Base-by-base conservation (phyloP, 1,284 basidiomycete species). In the Termitomyces sp. region DNA sequence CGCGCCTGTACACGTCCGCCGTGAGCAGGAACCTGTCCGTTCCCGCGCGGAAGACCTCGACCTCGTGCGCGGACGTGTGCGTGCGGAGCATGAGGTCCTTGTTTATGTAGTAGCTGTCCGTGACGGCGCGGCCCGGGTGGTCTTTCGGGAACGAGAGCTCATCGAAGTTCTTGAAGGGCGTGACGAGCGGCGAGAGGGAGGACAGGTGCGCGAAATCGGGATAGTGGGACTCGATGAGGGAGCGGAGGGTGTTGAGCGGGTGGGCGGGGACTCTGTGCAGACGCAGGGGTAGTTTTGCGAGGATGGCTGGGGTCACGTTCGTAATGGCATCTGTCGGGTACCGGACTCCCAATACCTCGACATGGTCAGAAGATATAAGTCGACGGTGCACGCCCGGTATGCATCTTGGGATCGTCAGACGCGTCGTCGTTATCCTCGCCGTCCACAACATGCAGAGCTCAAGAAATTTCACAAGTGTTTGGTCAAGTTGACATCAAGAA, bases 91-190 rank as follows among this genome's bases (percentile, higher is more conserved):
- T 95, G 59, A 88, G 78, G 60, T 83, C 74, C 60, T 80, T 80
- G 75, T 99, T 99, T 62, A 98, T 75, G 69, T 99, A 99, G 77
- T 99, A 99, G 62, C 89, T 93, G 73, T 99, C 97, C 24, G 91
- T 91, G 44, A 84, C 75, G 18, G 85, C 80, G 52, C 97, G 84
- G 1, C 97, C 97, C 1, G 96, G 95, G 67, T 99, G 97, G 73
- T 98, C 93, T 5, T 75, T 65, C 0, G 96, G 86, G 71, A 99
- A 98, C 13, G 92, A 93, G 19, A 99, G 84, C 61, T 96, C 91
- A 70, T 98, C 97, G 70, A 99, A 99, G 75, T 99, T 99, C 70
- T 95, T 84, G 64, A 79, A 77, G 1, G 94, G 91, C 0, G 92
- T 86, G 49, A 99, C 97, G 49, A 98, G 76, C 0, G 97, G 93